A percentile compares a stretch with the other conserved stretches of the same genome.
These are phyloP conservation scores for Epichloe baconii DNA, from an alignment of 2,329 filamentous ascomycete species.

Conservation along the genomic window DNA sequence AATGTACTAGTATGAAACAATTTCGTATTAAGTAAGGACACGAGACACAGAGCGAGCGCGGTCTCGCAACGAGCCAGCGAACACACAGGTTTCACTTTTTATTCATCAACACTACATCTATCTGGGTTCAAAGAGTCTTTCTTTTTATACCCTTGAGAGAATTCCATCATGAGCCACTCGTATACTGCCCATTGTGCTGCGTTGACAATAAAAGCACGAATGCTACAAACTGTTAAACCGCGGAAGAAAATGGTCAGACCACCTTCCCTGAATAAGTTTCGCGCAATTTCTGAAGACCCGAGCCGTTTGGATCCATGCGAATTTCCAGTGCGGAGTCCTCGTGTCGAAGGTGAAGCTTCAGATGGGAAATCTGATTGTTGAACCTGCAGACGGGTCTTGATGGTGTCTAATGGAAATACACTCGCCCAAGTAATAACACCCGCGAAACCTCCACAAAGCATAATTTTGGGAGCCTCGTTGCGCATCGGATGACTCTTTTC, in stretches of 20 bases:
- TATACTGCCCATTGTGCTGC: slow-evolving; percentile 88
- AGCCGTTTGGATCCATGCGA: slow-evolving; percentile 13
- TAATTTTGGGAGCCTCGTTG: slow-evolving; percentile 45
- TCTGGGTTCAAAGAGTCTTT: not conserved
- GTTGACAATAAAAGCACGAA: slow-evolving; percentile 83
- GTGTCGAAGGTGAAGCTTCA: not conserved
- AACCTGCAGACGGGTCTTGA: slow-evolving; percentile 86
- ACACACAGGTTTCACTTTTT: too few relatives aligned
- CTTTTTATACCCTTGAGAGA: not conserved
- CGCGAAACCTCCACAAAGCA: slow-evolving; percentile 77
- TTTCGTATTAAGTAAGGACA: too few relatives aligned
- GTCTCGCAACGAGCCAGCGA: too few relatives aligned
- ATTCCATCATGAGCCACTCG: slow-evolving; percentile 62
- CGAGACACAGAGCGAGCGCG: too few relatives aligned
- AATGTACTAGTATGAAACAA: too few relatives aligned
- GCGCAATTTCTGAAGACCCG: slow-evolving; percentile 51
- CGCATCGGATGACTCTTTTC: slow-evolving; percentile 13
- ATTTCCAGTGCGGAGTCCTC: not conserved
- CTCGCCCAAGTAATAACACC: slow-evolving; percentile 82
- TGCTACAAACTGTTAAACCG: slow-evolving; percentile 67
- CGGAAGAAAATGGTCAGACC: slow-evolving; percentile 55
- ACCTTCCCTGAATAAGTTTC: slow-evolving; percentile 49
- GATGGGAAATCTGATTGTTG: slow-evolving; percentile 31
- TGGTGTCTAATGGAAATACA: slow-evolving; percentile 80
- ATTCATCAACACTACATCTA: too few relatives aligned